Evolutionary conservation across 139 green algal species (phyloP), one percentile per base, ranked within the genome.

Genomic region (Asterochloris erici): DNA sequence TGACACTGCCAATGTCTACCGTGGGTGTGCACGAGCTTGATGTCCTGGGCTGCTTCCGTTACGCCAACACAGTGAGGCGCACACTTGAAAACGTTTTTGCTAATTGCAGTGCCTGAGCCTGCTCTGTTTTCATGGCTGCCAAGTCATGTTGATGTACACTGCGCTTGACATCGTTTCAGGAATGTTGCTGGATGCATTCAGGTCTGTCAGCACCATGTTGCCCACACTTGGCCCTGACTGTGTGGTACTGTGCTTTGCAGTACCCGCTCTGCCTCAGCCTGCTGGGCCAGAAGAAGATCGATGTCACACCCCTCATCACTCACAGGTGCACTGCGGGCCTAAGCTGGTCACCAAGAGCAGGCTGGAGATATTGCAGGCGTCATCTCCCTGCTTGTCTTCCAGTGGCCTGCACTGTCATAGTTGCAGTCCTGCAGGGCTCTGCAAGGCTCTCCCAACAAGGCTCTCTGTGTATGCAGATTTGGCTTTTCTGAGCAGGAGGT

Each of bases 251-350:
- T 70, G 0, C n/a, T 71, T 17, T 84, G 84, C 84, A 88, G 81
- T 92, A 93, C 62, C 84, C 87, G 0, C 68, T 87, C 23, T 91
- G 84, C 83, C 29, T 93, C 11, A 82, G 60, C 74, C 86, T 93
- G 24, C 38, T 93, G 68, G 64, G 81, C 0, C 80, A 73, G 23
- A 87, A 85, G 63, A 73, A 83, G 1, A 76, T 93, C 11, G 74
- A 93, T 74, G 88, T 93, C 26, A 85, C 84, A 78, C 88, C 88
- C 0, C 79, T 93, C n/a, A 91, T 93, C 73, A 93, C 89, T 12
- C 89, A 93, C 82, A 83, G 88, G 62, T 89, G 38, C 38, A 54
- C 38, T 10, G 38, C 6, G 38, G 4, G 38, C 38, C 6, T 88
- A 54, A 54, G 38, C 38, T 54, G 38, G 38, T 54, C 6, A 6